Conservation (phyloP, 805 yeast species). For the Komagataella mondaviorum region DNA sequence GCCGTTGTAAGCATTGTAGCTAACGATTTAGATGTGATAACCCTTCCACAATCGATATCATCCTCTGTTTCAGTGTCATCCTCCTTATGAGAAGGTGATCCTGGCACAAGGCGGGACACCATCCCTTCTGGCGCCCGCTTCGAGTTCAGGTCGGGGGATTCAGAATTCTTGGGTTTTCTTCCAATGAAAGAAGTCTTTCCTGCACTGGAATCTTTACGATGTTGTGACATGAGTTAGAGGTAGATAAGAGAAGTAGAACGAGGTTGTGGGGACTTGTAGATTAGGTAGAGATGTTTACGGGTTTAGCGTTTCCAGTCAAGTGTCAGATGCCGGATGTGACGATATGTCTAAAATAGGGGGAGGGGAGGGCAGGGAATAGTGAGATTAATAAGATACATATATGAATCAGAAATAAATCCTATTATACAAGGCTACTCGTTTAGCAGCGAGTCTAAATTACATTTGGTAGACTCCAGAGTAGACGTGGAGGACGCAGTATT, state of each 20-base stretch:
- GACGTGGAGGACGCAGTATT: not conserved
- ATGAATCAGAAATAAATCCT: not conserved
- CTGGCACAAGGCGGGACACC: not conserved
- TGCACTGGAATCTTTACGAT: not conserved
- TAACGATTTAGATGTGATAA: constrained; percentile 33
- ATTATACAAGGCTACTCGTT: not conserved
- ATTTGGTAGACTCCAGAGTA: not conserved
- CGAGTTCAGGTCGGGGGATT: not conserved
- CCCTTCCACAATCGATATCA: constrained; percentile 3
- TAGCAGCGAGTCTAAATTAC: not conserved
- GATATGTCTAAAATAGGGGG: not conserved
- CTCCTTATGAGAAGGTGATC: not conserved
- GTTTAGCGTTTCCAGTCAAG: not conserved
- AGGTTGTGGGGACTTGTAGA: not conserved
- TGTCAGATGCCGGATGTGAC: not conserved
- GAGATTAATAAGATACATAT: not conserved
- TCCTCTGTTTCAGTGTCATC: not conserved
- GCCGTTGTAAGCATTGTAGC: constrained; percentile 45
- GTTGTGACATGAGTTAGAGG: not conserved
- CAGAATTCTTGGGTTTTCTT: not conserved
- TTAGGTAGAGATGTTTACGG: not conserved
- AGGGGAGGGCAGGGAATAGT: not conserved
- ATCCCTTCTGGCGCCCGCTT: not conserved
- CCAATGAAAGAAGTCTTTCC: not conserved
- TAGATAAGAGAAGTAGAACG: not conserved